These are phyloP conservation scores for Lecanoromycetidae sp. DNA, from an alignment of 2,329 filamentous ascomycete species.

Conservation along the genomic window DNA sequence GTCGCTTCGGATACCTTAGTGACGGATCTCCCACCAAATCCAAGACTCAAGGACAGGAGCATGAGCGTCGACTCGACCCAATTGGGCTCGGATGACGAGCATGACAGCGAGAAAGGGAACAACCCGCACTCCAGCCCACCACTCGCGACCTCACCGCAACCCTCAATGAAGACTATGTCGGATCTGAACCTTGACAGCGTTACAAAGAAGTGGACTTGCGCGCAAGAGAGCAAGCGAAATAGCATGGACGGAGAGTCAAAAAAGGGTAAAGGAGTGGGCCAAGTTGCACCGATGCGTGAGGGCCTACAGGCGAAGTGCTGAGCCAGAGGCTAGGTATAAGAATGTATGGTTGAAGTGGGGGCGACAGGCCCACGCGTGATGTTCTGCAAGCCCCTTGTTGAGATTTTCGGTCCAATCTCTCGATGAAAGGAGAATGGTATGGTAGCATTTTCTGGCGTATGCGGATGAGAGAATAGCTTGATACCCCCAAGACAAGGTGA, in stretches of 20 bases:
- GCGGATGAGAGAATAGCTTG: too few species aligned
- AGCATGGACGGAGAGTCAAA: not conserved
- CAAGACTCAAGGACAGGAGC: not conserved
- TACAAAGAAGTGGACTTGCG: constrained; percentile 2
- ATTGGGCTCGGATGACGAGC: not conserved
- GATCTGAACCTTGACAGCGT: constrained; percentile 2
- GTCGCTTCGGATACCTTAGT: not conserved
- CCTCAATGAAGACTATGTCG: not conserved
- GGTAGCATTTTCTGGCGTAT: too few species aligned
- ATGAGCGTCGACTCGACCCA: not conserved
- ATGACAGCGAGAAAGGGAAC: not conserved
- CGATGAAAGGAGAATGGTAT: too few species aligned
- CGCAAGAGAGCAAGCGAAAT: constrained; percentile 1
- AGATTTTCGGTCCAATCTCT: too few species aligned
- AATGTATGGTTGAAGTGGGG: too few species aligned
- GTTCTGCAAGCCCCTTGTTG: too few species aligned
- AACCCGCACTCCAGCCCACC: not conserved
- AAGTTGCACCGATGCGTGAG: too few species aligned
- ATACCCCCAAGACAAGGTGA: too few species aligned
- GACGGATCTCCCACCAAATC: too few species aligned
- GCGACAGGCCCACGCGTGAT: too few species aligned
- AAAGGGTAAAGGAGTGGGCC: not conserved
- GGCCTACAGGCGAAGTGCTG: too few species aligned
- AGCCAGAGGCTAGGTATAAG: too few species aligned
- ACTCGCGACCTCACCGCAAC: constrained; percentile 2